A percentile compares a stretch with the other conserved stretches of the same genome.
phyloP scores from a whole-genome alignment of 345 rosid species.

The Laguncularia racemosa region DNA sequence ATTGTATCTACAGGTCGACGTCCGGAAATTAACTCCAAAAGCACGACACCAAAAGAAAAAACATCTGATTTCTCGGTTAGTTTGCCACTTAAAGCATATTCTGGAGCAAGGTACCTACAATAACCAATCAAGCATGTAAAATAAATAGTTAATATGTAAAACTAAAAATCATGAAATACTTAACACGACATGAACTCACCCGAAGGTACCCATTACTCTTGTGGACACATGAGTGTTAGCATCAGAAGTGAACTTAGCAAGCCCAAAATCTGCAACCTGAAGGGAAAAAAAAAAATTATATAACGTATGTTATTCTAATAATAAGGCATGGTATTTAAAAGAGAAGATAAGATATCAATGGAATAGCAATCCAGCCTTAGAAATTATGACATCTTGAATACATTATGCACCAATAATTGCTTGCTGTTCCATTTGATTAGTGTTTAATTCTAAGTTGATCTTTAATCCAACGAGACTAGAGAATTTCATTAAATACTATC shows the following conservation, averaged over 20 bases:
- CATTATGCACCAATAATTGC: too few relatives aligned
- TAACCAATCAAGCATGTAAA: background rate
- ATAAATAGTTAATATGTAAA: too few relatives aligned
- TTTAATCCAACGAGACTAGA: too few relatives aligned
- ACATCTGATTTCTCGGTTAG: constrained; percentile 33
- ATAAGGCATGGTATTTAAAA: too few relatives aligned
- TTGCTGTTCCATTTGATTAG: too few relatives aligned
- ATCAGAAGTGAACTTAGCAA: constrained; percentile 3
- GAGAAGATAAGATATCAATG: too few relatives aligned
- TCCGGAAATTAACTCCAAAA: constrained; percentile 27
- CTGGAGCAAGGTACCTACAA: constrained; percentile 28
- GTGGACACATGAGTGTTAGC: constrained; percentile 1
- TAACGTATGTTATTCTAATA: background rate
- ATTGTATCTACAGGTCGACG: constrained; percentile 26
- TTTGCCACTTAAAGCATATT: constrained; percentile 31
- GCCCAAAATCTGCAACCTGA: constrained; percentile 4
- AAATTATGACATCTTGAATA: too few relatives aligned
- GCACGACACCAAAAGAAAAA: constrained; percentile 32
- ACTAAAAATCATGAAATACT: too few relatives aligned
- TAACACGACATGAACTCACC: background rate
- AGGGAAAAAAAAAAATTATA: too few relatives aligned
- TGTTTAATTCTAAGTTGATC: too few relatives aligned
- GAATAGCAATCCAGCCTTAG: too few relatives aligned
- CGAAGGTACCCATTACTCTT: background rate
- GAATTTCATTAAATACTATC: too few relatives aligned